Conservation (phyloP, 441 rosid species). For the Jatropha multifida region DNA sequence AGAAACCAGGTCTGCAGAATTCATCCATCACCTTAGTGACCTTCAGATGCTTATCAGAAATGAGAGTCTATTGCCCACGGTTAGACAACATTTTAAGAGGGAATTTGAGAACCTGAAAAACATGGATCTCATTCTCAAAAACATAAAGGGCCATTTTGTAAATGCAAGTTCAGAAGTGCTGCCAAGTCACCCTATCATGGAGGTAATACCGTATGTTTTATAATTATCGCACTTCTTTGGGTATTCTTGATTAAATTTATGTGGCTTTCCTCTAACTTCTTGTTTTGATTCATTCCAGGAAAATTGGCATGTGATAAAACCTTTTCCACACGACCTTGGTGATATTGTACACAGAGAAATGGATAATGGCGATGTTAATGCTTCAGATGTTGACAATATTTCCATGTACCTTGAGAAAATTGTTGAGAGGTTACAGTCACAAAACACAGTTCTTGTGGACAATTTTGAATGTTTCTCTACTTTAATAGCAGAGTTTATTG, state of each 20-base stretch:
- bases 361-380: constrained; percentile 35
- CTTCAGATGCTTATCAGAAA: constrained; percentile 61
- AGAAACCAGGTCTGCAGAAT: constrained; percentile 57
- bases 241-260: neutral
- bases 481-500: constrained; percentile 48
- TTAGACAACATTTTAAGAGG: constrained; percentile 52
- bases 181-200: constrained; percentile 34
- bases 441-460: constrained; percentile 44
- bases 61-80: constrained; percentile 38
- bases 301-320: constrained; percentile 30
- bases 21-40: constrained; percentile 48
- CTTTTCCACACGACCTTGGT: constrained; percentile 42
- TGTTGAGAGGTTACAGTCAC: constrained; percentile 48
- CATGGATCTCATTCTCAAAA: constrained; percentile 53
- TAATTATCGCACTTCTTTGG: constrained; percentile 8
- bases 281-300: constrained; percentile 46
- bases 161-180: constrained; percentile 35
- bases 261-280: constrained; percentile 16
- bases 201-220: constrained; percentile 40
- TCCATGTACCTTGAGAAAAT: constrained; percentile 49
- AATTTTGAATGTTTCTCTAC: constrained; percentile 51
- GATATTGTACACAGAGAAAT: constrained; percentile 35
- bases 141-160: constrained; percentile 34
- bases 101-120: constrained; percentile 57
- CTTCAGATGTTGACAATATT: constrained; percentile 41